Base-by-base conservation (phyloP, 2,329 filamentous ascomycete species). In the Colletotrichum brevisporum region DNA sequence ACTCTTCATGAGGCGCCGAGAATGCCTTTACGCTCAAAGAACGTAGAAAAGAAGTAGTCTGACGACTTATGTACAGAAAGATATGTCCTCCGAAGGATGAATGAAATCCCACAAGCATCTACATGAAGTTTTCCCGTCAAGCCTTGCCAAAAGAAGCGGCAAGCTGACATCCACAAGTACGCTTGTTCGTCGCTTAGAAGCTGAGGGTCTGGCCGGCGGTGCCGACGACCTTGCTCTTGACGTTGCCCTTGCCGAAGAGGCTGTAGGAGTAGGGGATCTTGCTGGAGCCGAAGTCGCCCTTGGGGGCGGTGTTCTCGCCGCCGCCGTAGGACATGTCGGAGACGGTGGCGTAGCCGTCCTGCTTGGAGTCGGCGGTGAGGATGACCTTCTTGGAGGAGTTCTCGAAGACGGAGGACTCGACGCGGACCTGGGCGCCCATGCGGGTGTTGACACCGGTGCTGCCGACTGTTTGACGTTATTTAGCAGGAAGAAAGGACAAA, bases 381-480 rank as follows among this genome's bases (percentile, higher is more conserved):
- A 83, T 77, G 51, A 77, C 78, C 54, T 73, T 75, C 67, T 73
- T 75, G 73, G 81, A 81, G 43, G 79, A 77, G 71, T 78, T 81
- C 52, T 80, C 80, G 72, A 88, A 89, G 71, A 79, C 79, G 63
- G 85, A 84, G 58, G 85, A 88, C 80, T 90, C 84, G 16, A 89
- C 83, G 21, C 89, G 83, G 12, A 89, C 80, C 75, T 89, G 82
- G 15, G 88, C 86, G 5, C 83, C 84, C 73, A 85, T 81, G 55
- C 86, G 84, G 54, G 86, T 85, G 81, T 89, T 89, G 79, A 90
- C 84, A 57, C 85, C 84, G 52, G 77, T 80, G 48, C 60, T 71
- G 62, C 80, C 76, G 71, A 84, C 74, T 79, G 52, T 16, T 12
- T 77, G 6, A 54, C 6, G 13, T 36, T 54, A 8, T 16, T 47